phyloP scores from a whole-genome alignment of 805 yeast genomes.

The Nakazawaea laoshanensis region DNA sequence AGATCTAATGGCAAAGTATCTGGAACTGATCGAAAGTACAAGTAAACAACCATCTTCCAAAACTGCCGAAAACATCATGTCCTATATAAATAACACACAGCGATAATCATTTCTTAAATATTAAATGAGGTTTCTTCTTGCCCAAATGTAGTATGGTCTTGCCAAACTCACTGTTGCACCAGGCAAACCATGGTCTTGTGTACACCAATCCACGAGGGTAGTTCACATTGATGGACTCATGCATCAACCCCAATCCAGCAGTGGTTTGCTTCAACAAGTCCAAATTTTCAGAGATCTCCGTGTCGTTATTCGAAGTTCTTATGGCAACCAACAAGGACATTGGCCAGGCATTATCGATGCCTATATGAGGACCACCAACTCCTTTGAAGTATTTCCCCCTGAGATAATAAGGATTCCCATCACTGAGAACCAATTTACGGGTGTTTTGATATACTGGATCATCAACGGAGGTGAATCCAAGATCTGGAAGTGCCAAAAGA shows the following conservation, averaged over 20 bases:
- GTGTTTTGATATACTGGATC: constrained; percentile 71
- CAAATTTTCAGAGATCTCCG: constrained; percentile 49
- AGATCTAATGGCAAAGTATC: constrained; percentile 60
- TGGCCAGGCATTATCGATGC: constrained; percentile 81
- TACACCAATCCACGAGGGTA: constrained; percentile 34
- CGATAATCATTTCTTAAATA: constrained; percentile 33
- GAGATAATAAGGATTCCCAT: constrained; percentile 65
- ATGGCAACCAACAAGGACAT: constrained; percentile 73
- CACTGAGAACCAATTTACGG: constrained; percentile 62
- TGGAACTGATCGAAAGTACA: constrained; percentile 58
- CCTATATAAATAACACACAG: constrained; percentile 37
- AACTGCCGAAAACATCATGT: constrained; percentile 68
- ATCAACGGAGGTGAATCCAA: constrained; percentile 47
- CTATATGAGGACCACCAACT: constrained; percentile 89
- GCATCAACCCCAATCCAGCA: constrained; percentile 72
- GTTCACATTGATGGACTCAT: constrained; percentile 70
- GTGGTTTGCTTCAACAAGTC: constrained; percentile 50
- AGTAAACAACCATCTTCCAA: constrained; percentile 54
- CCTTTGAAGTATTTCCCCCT: constrained; percentile 61
- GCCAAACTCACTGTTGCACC: constrained; percentile 92
- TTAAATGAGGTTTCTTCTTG: constrained; percentile 60
- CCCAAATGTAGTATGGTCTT: constrained; percentile 77
- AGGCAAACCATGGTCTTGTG: constrained; percentile 87
- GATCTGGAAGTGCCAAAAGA: constrained; percentile 67
- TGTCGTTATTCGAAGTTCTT: constrained; percentile 65